Evolutionary conservation across 192 early-diverging fungal species (phyloP).

Genomic region (Radiomyces spectabilis): DNA sequence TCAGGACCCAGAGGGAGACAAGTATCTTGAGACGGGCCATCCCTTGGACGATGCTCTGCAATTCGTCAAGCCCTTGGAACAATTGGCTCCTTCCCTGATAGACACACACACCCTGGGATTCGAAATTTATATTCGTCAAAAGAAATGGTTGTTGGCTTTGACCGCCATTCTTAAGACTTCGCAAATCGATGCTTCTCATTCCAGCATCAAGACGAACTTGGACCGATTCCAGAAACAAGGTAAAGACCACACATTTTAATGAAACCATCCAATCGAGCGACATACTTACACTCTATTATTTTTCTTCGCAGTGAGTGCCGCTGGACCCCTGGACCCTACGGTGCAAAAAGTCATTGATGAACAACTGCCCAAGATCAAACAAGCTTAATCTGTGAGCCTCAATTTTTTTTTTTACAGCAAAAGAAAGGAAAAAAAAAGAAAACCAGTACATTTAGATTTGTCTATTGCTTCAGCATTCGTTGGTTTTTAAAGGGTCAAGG

Average conservation of each 20-base stretch:
- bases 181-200: constrained; percentile 33
- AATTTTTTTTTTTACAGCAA: too few species aligned
- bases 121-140: constrained; percentile 60
- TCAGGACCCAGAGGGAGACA: constrained; percentile 66
- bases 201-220: constrained; percentile 36
- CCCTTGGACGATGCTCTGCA: constrained; percentile 69
- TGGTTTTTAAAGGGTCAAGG: too few species aligned
- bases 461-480: too few species aligned
- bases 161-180: constrained; percentile 45
- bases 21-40: constrained; percentile 49
- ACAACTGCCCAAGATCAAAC: too few species aligned
- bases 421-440: too few species aligned
- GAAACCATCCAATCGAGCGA: too few species aligned
- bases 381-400: too few species aligned
- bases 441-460: too few species aligned
- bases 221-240: constrained; percentile 37
- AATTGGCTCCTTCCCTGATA: constrained; percentile 40
- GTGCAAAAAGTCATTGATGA: too few species aligned
- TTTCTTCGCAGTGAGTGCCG: too few species aligned
- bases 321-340: too few species aligned
- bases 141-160: constrained; percentile 62
- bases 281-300: too few species aligned
- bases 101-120: constrained; percentile 58
- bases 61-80: constrained; percentile 67
- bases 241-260: constrained; percentile 11